phyloP scores from a whole-genome alignment of 768 basidiomycete genomes.

The Lactifluus pinguis region DNA sequence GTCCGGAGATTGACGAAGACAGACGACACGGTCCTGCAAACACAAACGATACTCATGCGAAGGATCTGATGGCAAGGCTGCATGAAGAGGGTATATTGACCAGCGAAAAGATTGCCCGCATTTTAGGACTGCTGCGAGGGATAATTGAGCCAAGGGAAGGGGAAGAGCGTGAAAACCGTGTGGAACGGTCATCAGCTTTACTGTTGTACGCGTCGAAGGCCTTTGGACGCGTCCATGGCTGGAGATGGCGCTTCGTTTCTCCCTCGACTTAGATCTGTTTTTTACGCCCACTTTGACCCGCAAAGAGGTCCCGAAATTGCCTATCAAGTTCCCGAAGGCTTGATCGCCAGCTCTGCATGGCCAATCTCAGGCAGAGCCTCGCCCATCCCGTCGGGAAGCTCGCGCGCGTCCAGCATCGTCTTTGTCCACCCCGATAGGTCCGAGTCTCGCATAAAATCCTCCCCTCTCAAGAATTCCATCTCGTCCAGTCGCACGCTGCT shows the following conservation, averaged over 20 bases:
- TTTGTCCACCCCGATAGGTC: conserved; percentile 38
- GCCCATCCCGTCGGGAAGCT: conserved; percentile 30
- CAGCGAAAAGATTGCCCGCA: conserved; percentile 87
- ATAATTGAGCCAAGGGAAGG: conserved; percentile 58
- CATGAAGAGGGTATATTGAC: conserved; percentile 41
- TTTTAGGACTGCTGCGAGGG: conserved; percentile 66
- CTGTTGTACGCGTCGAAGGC: too few species aligned
- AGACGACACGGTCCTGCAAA: conserved; percentile 74
- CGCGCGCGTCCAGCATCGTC: conserved; percentile 41
- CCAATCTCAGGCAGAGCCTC: conserved; percentile 25
- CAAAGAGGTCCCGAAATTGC: conserved; percentile 81
- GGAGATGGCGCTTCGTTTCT: conserved; percentile 60
- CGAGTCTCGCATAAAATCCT: conserved; percentile 32
- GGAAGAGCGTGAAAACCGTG: conserved; percentile 50
- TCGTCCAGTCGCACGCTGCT: conserved; percentile 55
- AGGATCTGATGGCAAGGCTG: conserved; percentile 9
- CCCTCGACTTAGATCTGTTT: conserved; percentile 75
- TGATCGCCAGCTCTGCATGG: conserved; percentile 44
- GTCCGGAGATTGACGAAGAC: conserved; percentile 61
- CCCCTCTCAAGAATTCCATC: conserved; percentile 29
- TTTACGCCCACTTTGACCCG: conserved; percentile 90
- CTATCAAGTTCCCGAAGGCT: conserved; percentile 89
- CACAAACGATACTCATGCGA: conserved; percentile 70
- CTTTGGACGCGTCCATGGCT: conserved; percentile 25
- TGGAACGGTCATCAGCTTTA: conserved; percentile 5